Conservation (phyloP, 1,284 basidiomycete species). For the Dichomitus squalens region DNA sequence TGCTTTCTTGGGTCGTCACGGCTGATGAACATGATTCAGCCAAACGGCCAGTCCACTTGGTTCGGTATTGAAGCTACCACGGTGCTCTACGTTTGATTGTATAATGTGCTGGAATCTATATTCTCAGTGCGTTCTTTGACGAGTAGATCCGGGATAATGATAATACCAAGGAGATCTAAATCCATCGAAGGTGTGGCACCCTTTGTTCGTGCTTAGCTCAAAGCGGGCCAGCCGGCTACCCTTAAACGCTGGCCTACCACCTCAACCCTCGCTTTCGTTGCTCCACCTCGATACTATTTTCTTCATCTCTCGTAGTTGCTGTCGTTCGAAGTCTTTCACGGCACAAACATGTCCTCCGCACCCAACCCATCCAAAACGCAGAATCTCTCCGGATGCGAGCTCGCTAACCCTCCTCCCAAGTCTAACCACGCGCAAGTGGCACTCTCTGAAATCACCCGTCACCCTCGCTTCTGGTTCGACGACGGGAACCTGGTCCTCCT, state of each 20-base stretch:
- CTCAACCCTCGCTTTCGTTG: no score
- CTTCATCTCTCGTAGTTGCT: no score
- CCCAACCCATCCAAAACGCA: not conserved
- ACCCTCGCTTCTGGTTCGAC: constrained; percentile 12
- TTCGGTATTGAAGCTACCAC: not conserved
- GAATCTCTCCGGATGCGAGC: not conserved
- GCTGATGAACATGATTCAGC: not conserved
- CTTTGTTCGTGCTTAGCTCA: no score
- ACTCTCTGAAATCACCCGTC: not conserved
- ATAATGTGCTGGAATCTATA: no score
- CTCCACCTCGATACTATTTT: no score
- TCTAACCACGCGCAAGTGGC: not conserved
- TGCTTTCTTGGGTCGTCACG: not conserved
- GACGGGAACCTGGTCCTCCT: constrained; percentile 26
- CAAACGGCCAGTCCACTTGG: not conserved
- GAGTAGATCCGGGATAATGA: no score
- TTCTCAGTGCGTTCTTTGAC: no score
- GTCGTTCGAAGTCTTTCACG: no score
- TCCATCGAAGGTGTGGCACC: no score
- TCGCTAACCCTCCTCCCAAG: not conserved
- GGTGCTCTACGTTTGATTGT: not conserved
- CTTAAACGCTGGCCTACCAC: no score
- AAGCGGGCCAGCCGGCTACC: no score
- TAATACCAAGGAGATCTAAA: no score
- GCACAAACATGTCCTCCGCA: not conserved